These are phyloP conservation scores for Barnettozyma wickerhamii DNA, from an alignment of 805 yeast species.

Conservation along the genomic window DNA sequence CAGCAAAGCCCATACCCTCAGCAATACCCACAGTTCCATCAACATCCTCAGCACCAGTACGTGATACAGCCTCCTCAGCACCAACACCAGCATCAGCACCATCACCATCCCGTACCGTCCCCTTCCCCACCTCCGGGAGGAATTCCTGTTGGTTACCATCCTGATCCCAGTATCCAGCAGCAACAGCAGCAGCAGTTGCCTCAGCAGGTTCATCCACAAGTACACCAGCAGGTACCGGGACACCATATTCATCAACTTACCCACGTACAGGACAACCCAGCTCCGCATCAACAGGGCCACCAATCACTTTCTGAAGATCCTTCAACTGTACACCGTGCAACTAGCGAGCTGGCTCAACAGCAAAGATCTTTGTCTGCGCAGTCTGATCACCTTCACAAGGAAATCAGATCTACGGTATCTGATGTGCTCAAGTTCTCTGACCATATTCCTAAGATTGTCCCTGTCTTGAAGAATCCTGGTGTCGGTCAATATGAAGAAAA, in stretches of 20 bases:
- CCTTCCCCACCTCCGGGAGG: neutral
- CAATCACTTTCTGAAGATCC: slow-evolving; percentile 6
- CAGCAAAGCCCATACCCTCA: slow-evolving; percentile 14
- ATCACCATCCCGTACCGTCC: too few relatives aligned
- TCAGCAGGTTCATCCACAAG: slow-evolving; percentile 2
- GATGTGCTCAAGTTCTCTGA: slow-evolving; percentile 24
- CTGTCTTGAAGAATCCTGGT: slow-evolving; percentile 13
- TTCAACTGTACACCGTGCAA: slow-evolving; percentile 8
- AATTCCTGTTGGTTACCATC: neutral
- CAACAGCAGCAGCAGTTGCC: neutral
- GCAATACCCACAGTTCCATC: slow-evolving; percentile 10
- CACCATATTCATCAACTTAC: too few relatives aligned
- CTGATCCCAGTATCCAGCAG: neutral
- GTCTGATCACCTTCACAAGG: slow-evolving; percentile 18
- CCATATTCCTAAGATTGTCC: slow-evolving; percentile 23
- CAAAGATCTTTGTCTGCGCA: slow-evolving; percentile 13
- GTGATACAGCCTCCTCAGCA: slow-evolving; percentile 12
- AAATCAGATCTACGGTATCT: slow-evolving; percentile 17
- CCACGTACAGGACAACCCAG: too few relatives aligned
- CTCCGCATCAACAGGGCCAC: neutral
- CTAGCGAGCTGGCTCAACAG: slow-evolving; percentile 16
- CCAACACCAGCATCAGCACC: slow-evolving; percentile 1
- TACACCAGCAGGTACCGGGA: too few relatives aligned
- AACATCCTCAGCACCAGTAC: slow-evolving; percentile 11
- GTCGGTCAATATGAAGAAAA: slow-evolving; percentile 11